phyloP scores from a whole-genome alignment of 768 basidiomycete species.

The Boletus insuetus region DNA sequence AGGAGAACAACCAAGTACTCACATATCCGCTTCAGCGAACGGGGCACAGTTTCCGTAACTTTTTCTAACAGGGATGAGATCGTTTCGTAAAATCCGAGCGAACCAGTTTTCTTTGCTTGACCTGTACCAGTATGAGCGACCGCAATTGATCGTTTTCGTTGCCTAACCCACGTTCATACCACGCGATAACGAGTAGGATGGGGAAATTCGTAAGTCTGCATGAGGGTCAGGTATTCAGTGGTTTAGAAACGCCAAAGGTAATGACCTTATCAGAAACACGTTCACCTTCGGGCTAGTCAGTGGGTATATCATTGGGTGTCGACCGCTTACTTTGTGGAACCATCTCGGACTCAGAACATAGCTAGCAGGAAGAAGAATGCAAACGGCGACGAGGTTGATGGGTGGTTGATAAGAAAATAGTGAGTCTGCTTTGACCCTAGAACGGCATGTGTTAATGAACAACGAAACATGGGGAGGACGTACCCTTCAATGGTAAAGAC shows the following conservation, averaged over 20 bases:
- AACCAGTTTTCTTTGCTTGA: conserved; percentile 66
- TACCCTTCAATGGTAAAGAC: conserved; percentile 95
- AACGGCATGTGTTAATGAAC: conserved; percentile 12
- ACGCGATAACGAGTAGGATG: conserved; percentile 71
- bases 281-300: conserved; percentile 55
- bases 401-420: conserved; percentile 95
- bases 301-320: conserved; percentile 1
- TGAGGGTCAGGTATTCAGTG: neutral
- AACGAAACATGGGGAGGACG: conserved; percentile 5
- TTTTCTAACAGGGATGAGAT: conserved; percentile 64
- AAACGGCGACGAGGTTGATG: conserved; percentile 83
- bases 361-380: conserved; percentile 82
- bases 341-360: conserved; percentile 89
- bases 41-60: conserved; percentile 71
- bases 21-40: conserved; percentile 74
- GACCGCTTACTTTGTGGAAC: conserved; percentile 81
- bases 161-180: conserved; percentile 64
- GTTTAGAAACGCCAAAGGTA: neutral
- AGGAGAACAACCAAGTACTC: conserved; percentile 25
- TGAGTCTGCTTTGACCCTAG: conserved; percentile 82
- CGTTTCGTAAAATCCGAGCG: conserved; percentile 71
- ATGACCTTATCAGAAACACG: conserved; percentile 80
- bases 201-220: conserved; percentile 79
- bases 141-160: neutral
- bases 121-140: conserved; percentile 16